Conservation (phyloP, 176 grass and related monocot genomes). For the Aegilops umbellulata region DNA sequence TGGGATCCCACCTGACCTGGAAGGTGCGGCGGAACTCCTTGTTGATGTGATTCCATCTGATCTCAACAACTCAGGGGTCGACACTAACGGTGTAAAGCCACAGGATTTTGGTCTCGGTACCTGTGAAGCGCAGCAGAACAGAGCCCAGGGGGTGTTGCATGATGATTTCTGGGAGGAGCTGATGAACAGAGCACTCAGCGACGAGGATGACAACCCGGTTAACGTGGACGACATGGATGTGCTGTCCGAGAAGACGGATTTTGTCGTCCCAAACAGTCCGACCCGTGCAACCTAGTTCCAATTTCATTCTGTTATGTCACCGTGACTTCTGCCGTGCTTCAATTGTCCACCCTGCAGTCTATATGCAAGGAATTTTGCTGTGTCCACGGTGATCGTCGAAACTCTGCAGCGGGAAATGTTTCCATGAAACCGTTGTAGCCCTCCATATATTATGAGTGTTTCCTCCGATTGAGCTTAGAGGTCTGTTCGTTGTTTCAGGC, state of each 20-base stretch:
- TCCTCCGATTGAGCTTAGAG: background rate
- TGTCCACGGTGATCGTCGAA: too few species aligned
- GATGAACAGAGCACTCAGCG: conserved; percentile 41
- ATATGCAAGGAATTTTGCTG: background rate
- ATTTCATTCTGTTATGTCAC: background rate
- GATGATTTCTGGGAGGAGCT: conserved; percentile 78
- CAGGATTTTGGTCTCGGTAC: too few species aligned
- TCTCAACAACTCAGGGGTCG: background rate
- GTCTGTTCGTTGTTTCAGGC: conserved; percentile 8
- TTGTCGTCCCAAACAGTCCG: conserved; percentile 41
- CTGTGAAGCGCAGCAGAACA: conserved; percentile 7
- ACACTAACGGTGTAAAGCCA: background rate
- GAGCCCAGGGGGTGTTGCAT: conserved; percentile 45
- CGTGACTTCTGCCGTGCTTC: background rate
- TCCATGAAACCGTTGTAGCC: background rate
- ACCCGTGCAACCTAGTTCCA: background rate
- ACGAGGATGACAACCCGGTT: conserved; percentile 29
- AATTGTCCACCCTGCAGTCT: background rate
- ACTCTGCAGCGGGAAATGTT: too few species aligned
- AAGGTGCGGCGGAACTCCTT: background rate
- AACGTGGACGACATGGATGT: conserved; percentile 45
- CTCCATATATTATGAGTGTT: background rate
- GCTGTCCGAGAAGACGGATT: conserved; percentile 54
- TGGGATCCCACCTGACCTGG: background rate
- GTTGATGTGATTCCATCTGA: conserved; percentile 25